Evolutionary conservation across 306 rosid genomes (phyloP).

Genomic region (Citrullus amarus): DNA sequence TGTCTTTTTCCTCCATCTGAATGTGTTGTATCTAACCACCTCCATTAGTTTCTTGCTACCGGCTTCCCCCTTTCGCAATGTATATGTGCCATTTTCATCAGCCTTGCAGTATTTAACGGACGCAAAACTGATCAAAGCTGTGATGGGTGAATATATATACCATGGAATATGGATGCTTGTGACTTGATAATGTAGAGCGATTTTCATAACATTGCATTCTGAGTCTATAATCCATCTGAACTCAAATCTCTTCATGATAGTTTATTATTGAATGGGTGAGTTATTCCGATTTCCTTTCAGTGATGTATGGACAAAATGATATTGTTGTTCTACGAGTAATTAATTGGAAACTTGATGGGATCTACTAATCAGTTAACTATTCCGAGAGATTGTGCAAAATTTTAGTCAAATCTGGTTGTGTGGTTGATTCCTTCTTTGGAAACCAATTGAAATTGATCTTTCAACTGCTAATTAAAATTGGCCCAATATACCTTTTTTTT

Average conservation of each 20-base stretch:
- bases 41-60: neutral
- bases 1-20: neutral
- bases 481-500: neutral
- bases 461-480: neutral
- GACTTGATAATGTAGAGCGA: neutral
- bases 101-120: neutral
- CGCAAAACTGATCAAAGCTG: neutral
- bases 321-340: neutral
- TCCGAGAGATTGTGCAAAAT: neutral
- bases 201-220: neutral
- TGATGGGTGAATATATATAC: neutral
- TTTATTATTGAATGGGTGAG: neutral
- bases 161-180: neutral
- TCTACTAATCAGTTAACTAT: neutral
- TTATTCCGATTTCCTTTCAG: neutral
- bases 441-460: neutral
- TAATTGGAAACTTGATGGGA: neutral
- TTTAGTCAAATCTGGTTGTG: neutral
- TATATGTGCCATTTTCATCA: neutral
- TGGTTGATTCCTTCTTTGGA: neutral
- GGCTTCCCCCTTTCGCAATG: neutral
- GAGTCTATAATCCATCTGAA: neutral
- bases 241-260: neutral
- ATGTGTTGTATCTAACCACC: neutral
- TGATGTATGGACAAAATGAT: neutral